Evolutionary conservation across 2,329 filamentous ascomycete species (phyloP), one percentile per base, ranked within the genome.

Genomic region (Fusarium solani-melongenae): DNA sequence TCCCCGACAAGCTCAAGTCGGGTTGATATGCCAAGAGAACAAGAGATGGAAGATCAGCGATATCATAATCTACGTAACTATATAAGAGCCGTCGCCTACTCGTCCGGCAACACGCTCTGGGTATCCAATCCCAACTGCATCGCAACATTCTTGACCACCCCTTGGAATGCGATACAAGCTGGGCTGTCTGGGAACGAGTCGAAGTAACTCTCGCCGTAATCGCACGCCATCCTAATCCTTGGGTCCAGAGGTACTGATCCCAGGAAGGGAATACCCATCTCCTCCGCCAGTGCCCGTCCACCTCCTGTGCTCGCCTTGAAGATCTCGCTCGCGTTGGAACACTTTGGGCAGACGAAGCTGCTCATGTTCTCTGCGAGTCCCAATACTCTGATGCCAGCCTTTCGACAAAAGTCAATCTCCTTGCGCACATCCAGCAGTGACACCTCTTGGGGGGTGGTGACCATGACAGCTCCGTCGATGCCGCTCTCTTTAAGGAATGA

Each of bases 291-390:
- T 46, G 89, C 91, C 64, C 88, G 88, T 3, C 94, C 96, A 22
- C 97, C 96, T 10, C 96, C 96, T 1, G 96, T 99, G 11, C 94
- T 97, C 12, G 96, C 92, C 76, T 91, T 89, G 86, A 99, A 99
- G 58, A 99, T 98, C 81, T 97, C 91, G 78, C 88, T 92, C 81
- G 91, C 86, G 74, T 95, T 91, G 63, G 91, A 93, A 83, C 96
- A 99, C 65, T 94, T 96, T 11, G 95, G 95, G 80, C 96, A 99
- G 62, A 99, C 95, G 77, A 98, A 99, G 5, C 95, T 94, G 67
- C 92, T 94, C 96, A 99, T 99, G 80, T 99, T 99, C 86, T 99
- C 96, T 17, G 98, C 96, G 44, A 99, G 86, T 0, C 96, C 96
- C 5, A 99, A 83, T 8, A 99, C 90, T 56, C 88, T 89, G 75